These are phyloP conservation scores for Scenedesmus sp. DNA, from an alignment of 163 green algal genomes.

Conservation along the genomic window DNA sequence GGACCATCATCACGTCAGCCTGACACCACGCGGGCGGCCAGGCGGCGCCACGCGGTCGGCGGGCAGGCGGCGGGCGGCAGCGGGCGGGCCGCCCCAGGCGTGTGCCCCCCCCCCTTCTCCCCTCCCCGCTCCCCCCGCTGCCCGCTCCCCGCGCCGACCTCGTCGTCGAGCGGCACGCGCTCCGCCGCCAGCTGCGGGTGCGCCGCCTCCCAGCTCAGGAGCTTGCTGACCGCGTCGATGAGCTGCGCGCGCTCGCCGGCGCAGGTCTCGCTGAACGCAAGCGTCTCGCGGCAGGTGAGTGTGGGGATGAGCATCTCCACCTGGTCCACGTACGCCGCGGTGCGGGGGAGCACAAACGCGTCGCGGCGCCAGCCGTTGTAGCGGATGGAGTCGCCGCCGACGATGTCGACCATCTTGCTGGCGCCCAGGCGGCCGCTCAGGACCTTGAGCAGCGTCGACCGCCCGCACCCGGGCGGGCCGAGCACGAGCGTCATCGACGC, in stretches of 20 bases:
- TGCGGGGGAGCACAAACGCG: too few relatives aligned
- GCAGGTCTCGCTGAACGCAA: constrained; percentile 63
- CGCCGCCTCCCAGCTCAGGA: not conserved
- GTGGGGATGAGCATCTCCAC: constrained; percentile 47
- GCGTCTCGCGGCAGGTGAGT: constrained; percentile 73
- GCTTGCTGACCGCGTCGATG: not conserved
- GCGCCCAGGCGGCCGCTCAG: constrained; percentile 44
- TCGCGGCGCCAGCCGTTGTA: constrained; percentile 75
- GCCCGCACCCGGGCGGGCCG: constrained; percentile 56
- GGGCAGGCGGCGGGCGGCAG: too few relatives aligned
- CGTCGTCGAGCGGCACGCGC: too few relatives aligned
- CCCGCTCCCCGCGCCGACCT: not conserved
- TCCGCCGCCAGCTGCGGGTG: not conserved
- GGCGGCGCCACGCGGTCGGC: too few relatives aligned
- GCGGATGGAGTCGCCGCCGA: constrained; percentile 41
- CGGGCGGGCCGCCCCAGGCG: too few relatives aligned
- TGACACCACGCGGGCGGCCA: too few relatives aligned
- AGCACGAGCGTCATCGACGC: constrained; percentile 59
- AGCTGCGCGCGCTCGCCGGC: not conserved
- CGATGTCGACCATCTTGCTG: not conserved
- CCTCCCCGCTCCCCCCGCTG: too few relatives aligned
- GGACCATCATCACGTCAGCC: not conserved
- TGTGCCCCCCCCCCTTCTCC: too few relatives aligned
- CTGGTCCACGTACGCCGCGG: constrained; percentile 8
- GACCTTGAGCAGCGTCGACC: constrained; percentile 54